phyloP scores from a whole-genome alignment of 2,329 filamentous ascomycete species.

The Ophiosphaerella korrae region DNA sequence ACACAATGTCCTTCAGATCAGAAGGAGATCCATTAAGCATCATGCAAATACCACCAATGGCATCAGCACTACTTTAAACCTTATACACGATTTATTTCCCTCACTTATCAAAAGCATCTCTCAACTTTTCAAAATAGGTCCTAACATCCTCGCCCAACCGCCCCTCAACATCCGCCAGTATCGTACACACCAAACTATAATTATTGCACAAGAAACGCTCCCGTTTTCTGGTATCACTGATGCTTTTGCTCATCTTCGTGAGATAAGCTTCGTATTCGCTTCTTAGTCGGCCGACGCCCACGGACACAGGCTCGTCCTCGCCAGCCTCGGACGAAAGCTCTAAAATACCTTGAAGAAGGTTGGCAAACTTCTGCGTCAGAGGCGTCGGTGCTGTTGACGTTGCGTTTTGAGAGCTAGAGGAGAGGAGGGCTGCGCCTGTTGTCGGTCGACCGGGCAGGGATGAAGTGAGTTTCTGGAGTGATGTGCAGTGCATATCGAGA shows the following conservation, averaged over 20 bases:
- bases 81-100: no score
- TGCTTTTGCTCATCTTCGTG: conserved; percentile 73
- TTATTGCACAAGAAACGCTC: conserved; percentile 94
- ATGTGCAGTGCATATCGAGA: conserved; percentile 92
- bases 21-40: no score
- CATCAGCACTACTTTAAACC: no score
- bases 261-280: conserved; percentile 85
- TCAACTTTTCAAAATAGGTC: conserved; percentile 71
- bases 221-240: conserved; percentile 78
- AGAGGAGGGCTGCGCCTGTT: conserved; percentile 41
- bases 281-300: conserved; percentile 76
- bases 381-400: conserved; percentile 83
- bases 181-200: conserved; percentile 91
- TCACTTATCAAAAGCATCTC: conserved; percentile 45
- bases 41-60: not conserved
- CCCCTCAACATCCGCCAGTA: conserved; percentile 74
- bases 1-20: no score
- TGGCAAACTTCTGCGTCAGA: conserved; percentile 92
- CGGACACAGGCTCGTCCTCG: conserved; percentile 89
- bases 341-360: conserved; percentile 85
- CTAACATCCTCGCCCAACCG: conserved; percentile 77
- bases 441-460: conserved; percentile 46
- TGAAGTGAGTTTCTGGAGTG: conserved; percentile 66
- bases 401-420: conserved; percentile 52
- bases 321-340: conserved; percentile 85